Evolutionary conservation across 2,329 filamentous ascomycete species (phyloP).

Genomic region (Celoporthe dispersa): DNA sequence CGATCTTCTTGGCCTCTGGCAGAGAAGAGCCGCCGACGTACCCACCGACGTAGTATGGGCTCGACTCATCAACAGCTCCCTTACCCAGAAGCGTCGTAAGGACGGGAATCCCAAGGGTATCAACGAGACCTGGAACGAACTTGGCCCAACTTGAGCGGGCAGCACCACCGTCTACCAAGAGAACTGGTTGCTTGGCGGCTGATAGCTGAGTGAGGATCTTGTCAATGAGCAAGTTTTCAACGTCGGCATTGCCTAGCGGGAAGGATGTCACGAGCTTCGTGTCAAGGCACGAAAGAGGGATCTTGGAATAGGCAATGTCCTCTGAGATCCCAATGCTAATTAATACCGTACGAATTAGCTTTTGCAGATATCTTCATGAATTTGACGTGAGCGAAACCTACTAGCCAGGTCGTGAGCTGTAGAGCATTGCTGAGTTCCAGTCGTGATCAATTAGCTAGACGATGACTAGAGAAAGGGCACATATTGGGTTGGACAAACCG

Average conservation of each 20-base stretch:
- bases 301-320: background rate
- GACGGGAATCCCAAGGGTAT: slow-evolving; percentile 61
- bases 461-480: background rate
- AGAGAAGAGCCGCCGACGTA: slow-evolving; percentile 64
- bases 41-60: slow-evolving; percentile 65
- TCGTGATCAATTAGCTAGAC: background rate
- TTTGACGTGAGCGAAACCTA: background rate
- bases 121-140: slow-evolving; percentile 61
- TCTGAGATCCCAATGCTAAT: background rate
- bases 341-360: background rate
- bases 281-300: background rate
- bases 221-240: background rate
- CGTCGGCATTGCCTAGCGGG: background rate
- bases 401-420: background rate
- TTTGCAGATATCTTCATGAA: background rate
- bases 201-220: slow-evolving; percentile 45
- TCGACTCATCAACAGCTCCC: slow-evolving; percentile 64
- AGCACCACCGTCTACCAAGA: slow-evolving; percentile 68
- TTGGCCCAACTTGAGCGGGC: slow-evolving; percentile 60
- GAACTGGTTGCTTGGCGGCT: slow-evolving; percentile 62
- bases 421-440: background rate
- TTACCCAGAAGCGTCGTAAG: slow-evolving; percentile 71
- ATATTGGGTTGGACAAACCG: slow-evolving; percentile 38
- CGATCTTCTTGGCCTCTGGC: slow-evolving; percentile 1
- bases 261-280: background rate